Conservation (phyloP, 345 rosid species). For the Schrenkiella parvula region DNA sequence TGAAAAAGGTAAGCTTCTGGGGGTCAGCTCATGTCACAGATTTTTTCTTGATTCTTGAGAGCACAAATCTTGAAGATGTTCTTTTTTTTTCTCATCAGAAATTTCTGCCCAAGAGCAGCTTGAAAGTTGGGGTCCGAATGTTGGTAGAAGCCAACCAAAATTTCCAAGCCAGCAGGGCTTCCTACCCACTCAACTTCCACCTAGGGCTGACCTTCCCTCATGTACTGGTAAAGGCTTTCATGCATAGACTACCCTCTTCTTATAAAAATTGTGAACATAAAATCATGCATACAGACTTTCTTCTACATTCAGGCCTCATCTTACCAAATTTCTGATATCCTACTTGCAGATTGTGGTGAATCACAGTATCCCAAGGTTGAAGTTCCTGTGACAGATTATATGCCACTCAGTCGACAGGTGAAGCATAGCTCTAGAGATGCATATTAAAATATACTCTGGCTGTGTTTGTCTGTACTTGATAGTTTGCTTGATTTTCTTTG, state of each 20-base stretch:
- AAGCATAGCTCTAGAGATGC: conserved; percentile 3
- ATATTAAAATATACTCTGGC: neutral
- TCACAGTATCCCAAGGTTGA: conserved; percentile 77
- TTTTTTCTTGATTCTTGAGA: neutral
- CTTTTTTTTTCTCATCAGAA: conserved; percentile 45
- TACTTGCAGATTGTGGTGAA: conserved; percentile 55
- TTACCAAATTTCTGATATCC: neutral
- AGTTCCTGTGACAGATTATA: conserved; percentile 61
- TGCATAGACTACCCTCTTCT: neutral
- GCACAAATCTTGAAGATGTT: neutral
- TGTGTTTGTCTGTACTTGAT: conserved; percentile 2
- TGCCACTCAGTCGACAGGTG: conserved; percentile 50
- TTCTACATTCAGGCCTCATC: neutral
- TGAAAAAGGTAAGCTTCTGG: conserved; percentile 55
- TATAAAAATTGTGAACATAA: neutral
- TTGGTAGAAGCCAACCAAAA: conserved; percentile 52
- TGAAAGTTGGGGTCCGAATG: conserved; percentile 18
- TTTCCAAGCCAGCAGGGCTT: conserved; percentile 46
- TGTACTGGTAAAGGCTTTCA: conserved; percentile 52
- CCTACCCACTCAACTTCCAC: conserved; percentile 88
- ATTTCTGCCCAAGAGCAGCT: conserved; percentile 43
- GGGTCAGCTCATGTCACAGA: neutral
- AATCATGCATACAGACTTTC: neutral
- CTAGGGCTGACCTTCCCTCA: conserved; percentile 84
- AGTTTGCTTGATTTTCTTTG: neutral